Conservation (phyloP, 495 filamentous ascomycete genomes). For the Hypoxylon lienhwacheense region DNA sequence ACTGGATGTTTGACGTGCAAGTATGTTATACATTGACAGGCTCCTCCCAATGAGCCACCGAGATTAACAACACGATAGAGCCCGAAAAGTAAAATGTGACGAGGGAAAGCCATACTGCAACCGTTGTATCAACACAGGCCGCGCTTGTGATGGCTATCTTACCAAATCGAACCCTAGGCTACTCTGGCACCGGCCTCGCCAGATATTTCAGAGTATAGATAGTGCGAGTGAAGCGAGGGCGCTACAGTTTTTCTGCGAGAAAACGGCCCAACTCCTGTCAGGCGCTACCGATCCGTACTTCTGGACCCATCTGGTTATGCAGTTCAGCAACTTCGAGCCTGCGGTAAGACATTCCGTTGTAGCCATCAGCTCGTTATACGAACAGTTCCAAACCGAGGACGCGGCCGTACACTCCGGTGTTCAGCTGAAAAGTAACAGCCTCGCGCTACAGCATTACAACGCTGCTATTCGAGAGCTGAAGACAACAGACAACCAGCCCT, state of each 20-base stretch:
- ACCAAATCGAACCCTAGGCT: conserved; percentile 29
- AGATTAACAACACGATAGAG: conserved; percentile 19
- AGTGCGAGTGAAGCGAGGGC: conserved; percentile 37
- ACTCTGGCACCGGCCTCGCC: conserved; percentile 34
- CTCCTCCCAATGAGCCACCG: conserved; percentile 2
- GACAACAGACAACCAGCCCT: conserved; percentile 30
- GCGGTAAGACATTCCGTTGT: conserved; percentile 60
- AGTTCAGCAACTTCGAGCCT: conserved; percentile 53
- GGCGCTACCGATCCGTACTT: conserved; percentile 53
- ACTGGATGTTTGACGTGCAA: conserved; percentile 47
- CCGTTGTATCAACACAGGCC: conserved; percentile 37
- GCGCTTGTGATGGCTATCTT: conserved; percentile 40
- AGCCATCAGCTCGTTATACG: conserved; percentile 44
- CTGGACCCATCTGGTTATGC: conserved; percentile 56
- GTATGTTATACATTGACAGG: conserved; percentile 28
- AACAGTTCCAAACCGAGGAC: conserved; percentile 27
- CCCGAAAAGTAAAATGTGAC: conserved; percentile 46
- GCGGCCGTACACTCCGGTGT: conserved; percentile 37
- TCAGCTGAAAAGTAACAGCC: conserved; percentile 22
- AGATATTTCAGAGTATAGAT: conserved; percentile 27
- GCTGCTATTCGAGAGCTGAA: conserved; percentile 40
- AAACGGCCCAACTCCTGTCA: conserved; percentile 42
- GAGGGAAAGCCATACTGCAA: conserved; percentile 41
- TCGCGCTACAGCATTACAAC: conserved; percentile 43
- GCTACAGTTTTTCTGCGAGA: conserved; percentile 49